A percentile compares a stretch with the other conserved stretches of the same genome.
These are phyloP conservation scores for Coniella lustricola DNA, from an alignment of 2,329 filamentous ascomycete genomes.

Conservation along the genomic window DNA sequence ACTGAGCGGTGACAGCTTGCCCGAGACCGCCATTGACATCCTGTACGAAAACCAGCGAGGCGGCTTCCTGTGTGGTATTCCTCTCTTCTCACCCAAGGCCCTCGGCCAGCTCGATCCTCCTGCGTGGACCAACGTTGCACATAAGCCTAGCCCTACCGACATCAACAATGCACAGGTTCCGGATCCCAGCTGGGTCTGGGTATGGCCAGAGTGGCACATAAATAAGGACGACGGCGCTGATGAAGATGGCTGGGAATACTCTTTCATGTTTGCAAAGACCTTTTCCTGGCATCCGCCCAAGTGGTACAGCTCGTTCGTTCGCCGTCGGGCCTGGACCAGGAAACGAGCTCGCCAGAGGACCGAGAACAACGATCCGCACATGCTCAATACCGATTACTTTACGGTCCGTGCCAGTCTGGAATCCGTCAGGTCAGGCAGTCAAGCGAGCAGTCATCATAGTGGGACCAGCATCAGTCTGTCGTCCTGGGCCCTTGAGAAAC, in stretches of 20 bases:
- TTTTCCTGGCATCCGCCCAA: conserved; percentile 84
- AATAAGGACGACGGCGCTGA: conserved; percentile 74
- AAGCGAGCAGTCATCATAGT: conserved; percentile 24
- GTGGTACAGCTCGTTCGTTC: conserved; percentile 95
- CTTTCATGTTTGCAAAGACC: conserved; percentile 69
- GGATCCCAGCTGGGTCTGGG: conserved; percentile 94
- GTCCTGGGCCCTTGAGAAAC: conserved; percentile 38
- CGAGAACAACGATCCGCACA: conserved; percentile 48
- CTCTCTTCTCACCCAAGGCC: conserved; percentile 81
- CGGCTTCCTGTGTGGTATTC: conserved; percentile 78
- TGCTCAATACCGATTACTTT: conserved; percentile 74
- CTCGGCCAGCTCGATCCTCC: conserved; percentile 79
- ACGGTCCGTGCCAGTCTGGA: conserved; percentile 56
- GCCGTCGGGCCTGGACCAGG: conserved; percentile 79
- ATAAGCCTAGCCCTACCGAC: conserved; percentile 53
- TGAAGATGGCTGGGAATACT: conserved; percentile 94
- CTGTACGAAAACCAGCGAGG: conserved; percentile 95
- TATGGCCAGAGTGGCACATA: conserved; percentile 58
- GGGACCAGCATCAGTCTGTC: conserved; percentile 25
- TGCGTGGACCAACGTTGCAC: conserved; percentile 71
- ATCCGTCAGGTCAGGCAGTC: conserved; percentile 33
- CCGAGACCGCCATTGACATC: conserved; percentile 65
- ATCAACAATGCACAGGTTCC: conserved; percentile 87
- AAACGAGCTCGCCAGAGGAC: conserved; percentile 61
- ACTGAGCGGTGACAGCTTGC: conserved; percentile 19